A percentile compares a stretch with the other conserved stretches of the same genome.
phyloP scores from a whole-genome alignment of 192 early-diverging fungal genomes.

The Spinellus fusiger region DNA sequence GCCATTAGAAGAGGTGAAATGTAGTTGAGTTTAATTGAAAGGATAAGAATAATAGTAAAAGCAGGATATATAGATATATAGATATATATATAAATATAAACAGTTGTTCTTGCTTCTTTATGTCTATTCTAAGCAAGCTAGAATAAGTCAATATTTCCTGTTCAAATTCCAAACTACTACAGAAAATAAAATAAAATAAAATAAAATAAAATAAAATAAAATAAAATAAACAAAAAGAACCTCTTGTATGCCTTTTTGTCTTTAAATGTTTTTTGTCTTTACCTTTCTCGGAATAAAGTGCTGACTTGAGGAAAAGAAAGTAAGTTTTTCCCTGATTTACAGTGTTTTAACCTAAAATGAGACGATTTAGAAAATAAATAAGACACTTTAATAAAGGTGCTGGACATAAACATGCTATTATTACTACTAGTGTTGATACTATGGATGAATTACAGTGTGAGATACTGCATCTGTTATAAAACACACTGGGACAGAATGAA shows the following conservation, averaged over 20 bases:
- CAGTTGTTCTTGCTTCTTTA: background rate
- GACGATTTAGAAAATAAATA: too few relatives aligned
- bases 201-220: background rate
- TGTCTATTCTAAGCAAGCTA: too few relatives aligned
- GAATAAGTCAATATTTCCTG: too few relatives aligned
- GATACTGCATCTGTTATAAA: too few relatives aligned
- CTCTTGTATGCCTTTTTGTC: background rate
- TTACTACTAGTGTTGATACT: background rate
- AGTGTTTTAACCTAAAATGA: too few relatives aligned
- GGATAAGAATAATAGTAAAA: background rate
- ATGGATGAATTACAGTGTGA: too few relatives aligned
- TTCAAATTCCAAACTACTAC: too few relatives aligned
- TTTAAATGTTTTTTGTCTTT: background rate
- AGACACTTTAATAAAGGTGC: too few relatives aligned
- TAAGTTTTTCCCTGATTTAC: too few relatives aligned
- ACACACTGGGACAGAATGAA: too few relatives aligned
- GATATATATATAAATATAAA: background rate
- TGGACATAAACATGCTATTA: background rate
- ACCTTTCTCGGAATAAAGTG: background rate
- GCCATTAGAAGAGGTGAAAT: slow-evolving; percentile 37
- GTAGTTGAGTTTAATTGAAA: background rate
- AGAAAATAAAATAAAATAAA: background rate
- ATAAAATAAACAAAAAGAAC: background rate
- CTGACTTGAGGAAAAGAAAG: too few relatives aligned
- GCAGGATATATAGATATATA: background rate